Evolutionary conservation across 208 protist genomes (phyloP), one percentile per base, ranked within the genome.

Genomic region (Wallacemonas sp.): DNA sequence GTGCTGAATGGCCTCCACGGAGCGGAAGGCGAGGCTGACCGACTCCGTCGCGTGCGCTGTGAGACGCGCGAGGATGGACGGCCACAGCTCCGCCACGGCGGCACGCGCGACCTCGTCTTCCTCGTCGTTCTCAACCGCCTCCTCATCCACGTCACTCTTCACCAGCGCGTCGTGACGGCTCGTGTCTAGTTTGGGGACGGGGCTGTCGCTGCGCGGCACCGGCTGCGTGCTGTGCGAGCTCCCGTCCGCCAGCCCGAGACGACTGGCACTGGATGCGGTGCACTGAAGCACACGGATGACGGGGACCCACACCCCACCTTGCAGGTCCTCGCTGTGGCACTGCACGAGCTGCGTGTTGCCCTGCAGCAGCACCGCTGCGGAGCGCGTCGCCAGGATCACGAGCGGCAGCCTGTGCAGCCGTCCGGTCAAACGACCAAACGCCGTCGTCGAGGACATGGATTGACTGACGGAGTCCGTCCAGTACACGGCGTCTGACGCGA

Each of bases 1-100:
- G 63, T 94, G 87, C 47, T 91, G 87, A 48, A 89, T 85, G 21
- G 70, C 69, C 70, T 94, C 87, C 24, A 94, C 69, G 0, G 77
- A 68, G 27, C 84, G 83, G 61, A 91, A 94, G 5, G 84, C 78
- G 11, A 77, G 65, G 33, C 79, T 70, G 26, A 90, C 75, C 5
- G 70, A 57, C 47, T 82, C 68, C 21, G 66, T 58, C 8, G 72
- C 62, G 32, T 33, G 49, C 33, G 32, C 27, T 2, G 46, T 21
- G 9, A 55, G 49, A 23, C 44, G 34, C 30, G 61, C 27, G 12
- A 56, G 29, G 19, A 55, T 33, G 4, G 32, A 24, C 4, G 52
- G 52, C 52, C 52, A 58, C 26, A 58, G 52, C 52, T 58, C 52
- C 30, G 52, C 52, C 26, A 58, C 32, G 17, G 38, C 52, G 9